Conservation (phyloP, 2,329 filamentous ascomycete species). For the Iodosphaeria phyllophila region DNA sequence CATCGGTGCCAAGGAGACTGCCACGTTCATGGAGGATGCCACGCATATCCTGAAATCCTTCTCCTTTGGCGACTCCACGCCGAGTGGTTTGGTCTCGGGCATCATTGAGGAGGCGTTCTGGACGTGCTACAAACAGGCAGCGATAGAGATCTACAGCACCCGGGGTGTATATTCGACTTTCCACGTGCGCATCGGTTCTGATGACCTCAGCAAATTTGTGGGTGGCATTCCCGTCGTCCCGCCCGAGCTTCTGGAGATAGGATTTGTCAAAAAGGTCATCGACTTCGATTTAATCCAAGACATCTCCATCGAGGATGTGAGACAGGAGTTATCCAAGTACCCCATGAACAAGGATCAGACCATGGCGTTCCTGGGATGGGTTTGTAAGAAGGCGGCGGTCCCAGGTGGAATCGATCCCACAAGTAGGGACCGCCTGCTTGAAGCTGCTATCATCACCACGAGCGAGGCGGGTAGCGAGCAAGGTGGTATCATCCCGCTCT, state of each 20-base stretch:
- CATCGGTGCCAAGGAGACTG: constrained; percentile 43
- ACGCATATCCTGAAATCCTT: constrained; percentile 76
- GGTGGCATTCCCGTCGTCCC: constrained; percentile 78
- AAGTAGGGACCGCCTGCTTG: constrained; percentile 52
- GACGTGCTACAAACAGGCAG: constrained; percentile 68
- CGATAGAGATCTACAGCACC: constrained; percentile 76
- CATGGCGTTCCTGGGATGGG: constrained; percentile 70
- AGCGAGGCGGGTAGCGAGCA: constrained; percentile 35
- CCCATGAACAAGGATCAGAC: constrained; percentile 66
- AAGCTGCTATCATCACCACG: constrained; percentile 60
- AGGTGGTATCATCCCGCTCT: constrained; percentile 59
- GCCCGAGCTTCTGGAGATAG: constrained; percentile 50
- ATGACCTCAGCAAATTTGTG: constrained; percentile 54
- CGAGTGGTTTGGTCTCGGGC: constrained; percentile 63
- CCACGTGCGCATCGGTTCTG: constrained; percentile 56
- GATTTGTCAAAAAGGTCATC: constrained; percentile 63
- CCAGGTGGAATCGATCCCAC: constrained; percentile 52
- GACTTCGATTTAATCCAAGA: constrained; percentile 76
- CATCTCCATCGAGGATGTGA: constrained; percentile 75
- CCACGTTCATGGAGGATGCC: constrained; percentile 55
- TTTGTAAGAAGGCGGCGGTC: constrained; percentile 50
- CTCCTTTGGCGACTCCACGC: constrained; percentile 77
- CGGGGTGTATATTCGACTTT: constrained; percentile 73
- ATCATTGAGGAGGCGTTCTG: constrained; percentile 92
- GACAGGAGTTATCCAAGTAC: constrained; percentile 62